Conservation (phyloP, 768 basidiomycete species). For the Pleurotus salmoneostramineus region DNA sequence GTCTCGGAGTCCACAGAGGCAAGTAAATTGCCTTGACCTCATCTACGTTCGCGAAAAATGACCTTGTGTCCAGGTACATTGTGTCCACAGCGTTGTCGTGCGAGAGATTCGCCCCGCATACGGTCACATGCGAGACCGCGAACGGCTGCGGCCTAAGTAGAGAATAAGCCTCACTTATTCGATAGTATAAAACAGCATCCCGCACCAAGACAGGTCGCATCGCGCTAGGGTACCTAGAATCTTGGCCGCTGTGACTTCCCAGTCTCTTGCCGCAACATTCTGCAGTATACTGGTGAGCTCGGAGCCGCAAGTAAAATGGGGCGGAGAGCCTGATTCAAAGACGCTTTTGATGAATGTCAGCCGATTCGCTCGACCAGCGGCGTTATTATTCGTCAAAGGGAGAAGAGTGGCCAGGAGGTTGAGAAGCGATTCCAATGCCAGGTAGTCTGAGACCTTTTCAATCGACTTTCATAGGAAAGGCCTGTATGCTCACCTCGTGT, state of each 20-base stretch:
- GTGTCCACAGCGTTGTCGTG: conserved; percentile 34
- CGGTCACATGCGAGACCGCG: conserved; percentile 31
- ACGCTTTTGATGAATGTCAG: conserved; percentile 48
- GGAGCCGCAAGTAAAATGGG: conserved; percentile 28
- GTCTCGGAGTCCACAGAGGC: conserved; percentile 4
- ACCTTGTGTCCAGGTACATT: conserved; percentile 47
- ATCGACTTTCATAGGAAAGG: neutral
- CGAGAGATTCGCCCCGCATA: conserved; percentile 21
- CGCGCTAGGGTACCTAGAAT: conserved; percentile 45
- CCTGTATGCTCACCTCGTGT: conserved; percentile 36
- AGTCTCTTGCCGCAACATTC: conserved; percentile 37
- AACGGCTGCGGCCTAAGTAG: conserved; percentile 58
- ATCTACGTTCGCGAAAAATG: conserved; percentile 49
- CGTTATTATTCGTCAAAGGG: conserved; percentile 31
- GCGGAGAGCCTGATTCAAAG: conserved; percentile 28
- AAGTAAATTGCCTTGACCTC: conserved; percentile 21
- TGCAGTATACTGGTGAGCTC: conserved; percentile 39
- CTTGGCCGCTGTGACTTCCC: conserved; percentile 47
- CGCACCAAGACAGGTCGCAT: conserved; percentile 46
- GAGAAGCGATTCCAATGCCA: conserved; percentile 53
- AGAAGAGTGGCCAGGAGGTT: conserved; percentile 54
- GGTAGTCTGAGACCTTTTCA: conserved; percentile 35
- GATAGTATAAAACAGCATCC: conserved; percentile 6
- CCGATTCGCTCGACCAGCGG: conserved; percentile 28
- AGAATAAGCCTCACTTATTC: neutral